Conservation (phyloP, 163 green algal species). For the Smithsoniella earleae region DNA sequence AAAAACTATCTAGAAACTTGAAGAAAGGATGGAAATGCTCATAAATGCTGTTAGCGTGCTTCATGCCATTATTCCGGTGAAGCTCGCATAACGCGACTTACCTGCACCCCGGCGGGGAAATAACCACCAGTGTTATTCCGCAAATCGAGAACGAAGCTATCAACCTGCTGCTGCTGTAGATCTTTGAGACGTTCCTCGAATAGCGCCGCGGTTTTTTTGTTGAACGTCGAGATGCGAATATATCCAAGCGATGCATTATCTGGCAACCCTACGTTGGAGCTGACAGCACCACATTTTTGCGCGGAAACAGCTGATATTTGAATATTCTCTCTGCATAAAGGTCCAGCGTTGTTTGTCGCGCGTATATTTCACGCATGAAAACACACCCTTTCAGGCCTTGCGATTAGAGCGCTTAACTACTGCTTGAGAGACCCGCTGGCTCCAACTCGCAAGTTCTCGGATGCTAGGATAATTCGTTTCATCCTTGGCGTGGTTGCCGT, state of each 20-base stretch:
- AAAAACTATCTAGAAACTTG: too few species aligned
- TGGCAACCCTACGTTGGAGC: neutral
- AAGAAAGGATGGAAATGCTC: too few species aligned
- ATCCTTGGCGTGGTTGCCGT: too few species aligned
- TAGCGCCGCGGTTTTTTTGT: conserved; percentile 60
- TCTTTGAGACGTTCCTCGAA: conserved; percentile 51
- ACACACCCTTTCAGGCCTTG: neutral
- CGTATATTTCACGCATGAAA: too few species aligned
- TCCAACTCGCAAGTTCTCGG: too few species aligned
- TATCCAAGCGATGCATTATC: conserved; percentile 58
- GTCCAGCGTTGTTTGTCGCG: too few species aligned
- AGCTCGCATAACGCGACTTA: conserved; percentile 16
- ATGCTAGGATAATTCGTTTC: too few species aligned
- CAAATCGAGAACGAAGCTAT: conserved; percentile 75
- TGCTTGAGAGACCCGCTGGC: too few species aligned
- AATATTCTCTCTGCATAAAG: conserved; percentile 50
- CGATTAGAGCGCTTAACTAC: too few species aligned
- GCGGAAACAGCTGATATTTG: conserved; percentile 61
- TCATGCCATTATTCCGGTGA: too few species aligned
- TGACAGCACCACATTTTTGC: conserved; percentile 45
- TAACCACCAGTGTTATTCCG: conserved; percentile 90
- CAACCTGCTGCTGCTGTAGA: conserved; percentile 45
- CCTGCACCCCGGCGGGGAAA: conserved; percentile 68
- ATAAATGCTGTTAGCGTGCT: neutral
- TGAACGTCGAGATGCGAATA: conserved; percentile 84